These are phyloP conservation scores for Deinandra increscens DNA, from an alignment of 129 eudicot genomes.

Conservation along the genomic window DNA sequence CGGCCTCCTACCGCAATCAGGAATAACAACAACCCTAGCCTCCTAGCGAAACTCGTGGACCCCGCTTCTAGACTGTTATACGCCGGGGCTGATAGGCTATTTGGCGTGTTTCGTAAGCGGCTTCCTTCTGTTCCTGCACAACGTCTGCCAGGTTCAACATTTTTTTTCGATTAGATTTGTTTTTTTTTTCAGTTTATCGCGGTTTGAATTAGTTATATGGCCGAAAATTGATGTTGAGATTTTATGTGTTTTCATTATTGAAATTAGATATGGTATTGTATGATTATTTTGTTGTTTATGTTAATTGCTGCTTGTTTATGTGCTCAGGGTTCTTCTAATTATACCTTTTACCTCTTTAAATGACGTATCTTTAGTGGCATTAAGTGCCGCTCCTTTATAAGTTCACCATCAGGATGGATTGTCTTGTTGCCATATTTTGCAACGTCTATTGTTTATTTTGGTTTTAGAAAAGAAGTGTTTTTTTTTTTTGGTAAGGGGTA, in stretches of 20 bases:
- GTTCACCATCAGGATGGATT: neutral
- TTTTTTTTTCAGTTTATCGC: neutral
- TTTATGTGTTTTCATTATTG: neutral
- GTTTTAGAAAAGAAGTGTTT: neutral
- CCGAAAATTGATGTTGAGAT: neutral
- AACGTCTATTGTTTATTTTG: neutral
- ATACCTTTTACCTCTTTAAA: neutral
- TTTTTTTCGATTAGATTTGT: constrained; percentile 15
- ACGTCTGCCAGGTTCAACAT: constrained; percentile 41
- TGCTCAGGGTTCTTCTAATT: constrained; percentile 1
- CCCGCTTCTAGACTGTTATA: constrained; percentile 73
- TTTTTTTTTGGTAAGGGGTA: neutral
- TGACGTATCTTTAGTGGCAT: constrained; percentile 7
- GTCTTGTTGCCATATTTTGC: neutral
- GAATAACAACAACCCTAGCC: constrained; percentile 43
- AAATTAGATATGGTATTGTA: neutral
- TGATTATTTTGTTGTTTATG: neutral
- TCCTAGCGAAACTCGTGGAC: constrained; percentile 68
- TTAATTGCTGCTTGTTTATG: neutral
- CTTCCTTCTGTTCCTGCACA: constrained; percentile 46
- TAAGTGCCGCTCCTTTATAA: neutral
- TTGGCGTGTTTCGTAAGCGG: constrained; percentile 69
- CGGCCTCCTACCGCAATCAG: constrained; percentile 67
- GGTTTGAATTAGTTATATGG: neutral
- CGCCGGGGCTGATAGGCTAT: constrained; percentile 66